phyloP scores from a whole-genome alignment of 108 stramenopile genomes.

The Pseudonitzschia pungens region DNA sequence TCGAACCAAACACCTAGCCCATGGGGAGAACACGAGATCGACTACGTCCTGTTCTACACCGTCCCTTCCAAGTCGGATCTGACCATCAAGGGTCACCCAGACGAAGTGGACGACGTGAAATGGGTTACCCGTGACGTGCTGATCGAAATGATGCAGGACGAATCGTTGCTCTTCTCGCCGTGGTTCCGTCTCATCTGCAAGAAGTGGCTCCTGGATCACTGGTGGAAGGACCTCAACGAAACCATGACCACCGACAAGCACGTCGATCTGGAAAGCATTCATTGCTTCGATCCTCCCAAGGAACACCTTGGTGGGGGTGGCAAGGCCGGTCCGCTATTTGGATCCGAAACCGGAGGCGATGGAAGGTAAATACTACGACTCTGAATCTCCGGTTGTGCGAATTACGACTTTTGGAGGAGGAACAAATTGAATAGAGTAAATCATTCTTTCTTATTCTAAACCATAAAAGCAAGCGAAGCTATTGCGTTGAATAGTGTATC shows the following conservation, averaged over 20 bases:
- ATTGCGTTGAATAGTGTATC: background rate
- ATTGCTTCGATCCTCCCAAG: conserved; percentile 82
- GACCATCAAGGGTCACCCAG: conserved; percentile 78
- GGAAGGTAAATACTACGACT: conserved; percentile 30
- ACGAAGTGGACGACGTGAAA: conserved; percentile 85
- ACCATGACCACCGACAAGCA: conserved; percentile 80
- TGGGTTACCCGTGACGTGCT: conserved; percentile 77
- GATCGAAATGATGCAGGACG: conserved; percentile 67
- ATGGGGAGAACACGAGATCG: conserved; percentile 99
- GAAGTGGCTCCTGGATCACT: conserved; percentile 74
- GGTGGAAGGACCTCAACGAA: conserved; percentile 82
- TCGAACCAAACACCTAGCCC: conserved; percentile 37
- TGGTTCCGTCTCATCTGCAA: conserved; percentile 91
- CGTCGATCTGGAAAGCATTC: conserved; percentile 70
- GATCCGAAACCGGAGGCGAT: conserved; percentile 22
- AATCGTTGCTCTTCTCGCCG: conserved; percentile 77
- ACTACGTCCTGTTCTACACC: conserved; percentile 91
- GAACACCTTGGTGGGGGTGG: conserved; percentile 88
- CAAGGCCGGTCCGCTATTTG: conserved; percentile 74
- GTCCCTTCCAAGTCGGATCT: conserved; percentile 62
- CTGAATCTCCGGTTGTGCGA: too few species aligned
- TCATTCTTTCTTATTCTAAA: background rate
- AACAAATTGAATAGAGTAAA: background rate
- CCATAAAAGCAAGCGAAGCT: background rate
- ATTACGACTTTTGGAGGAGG: too few species aligned